Evolutionary conservation across 2,329 filamentous ascomycete genomes (phyloP).

Genomic region (Neurospora crassa): DNA sequence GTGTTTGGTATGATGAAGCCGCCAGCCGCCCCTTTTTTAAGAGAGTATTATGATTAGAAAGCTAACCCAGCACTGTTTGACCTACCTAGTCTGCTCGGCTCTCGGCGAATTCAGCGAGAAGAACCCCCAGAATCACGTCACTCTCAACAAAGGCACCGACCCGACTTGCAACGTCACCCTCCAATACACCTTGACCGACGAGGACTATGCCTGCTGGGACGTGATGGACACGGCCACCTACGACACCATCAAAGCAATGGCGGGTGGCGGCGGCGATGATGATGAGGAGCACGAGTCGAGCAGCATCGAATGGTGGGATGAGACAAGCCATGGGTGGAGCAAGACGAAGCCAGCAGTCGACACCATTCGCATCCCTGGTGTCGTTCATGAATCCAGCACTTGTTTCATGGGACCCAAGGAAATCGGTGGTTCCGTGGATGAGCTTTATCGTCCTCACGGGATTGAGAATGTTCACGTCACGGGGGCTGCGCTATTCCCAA

Average conservation of each 20-base stretch:
- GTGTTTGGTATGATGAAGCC: neutral
- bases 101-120: neutral
- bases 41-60: neutral
- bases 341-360: neutral
- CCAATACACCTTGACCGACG: neutral
- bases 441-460: neutral
- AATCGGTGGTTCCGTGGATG: neutral
- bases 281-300: neutral
- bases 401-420: neutral
- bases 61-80: neutral
- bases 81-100: neutral
- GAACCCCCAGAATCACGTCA: neutral
- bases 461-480: neutral
- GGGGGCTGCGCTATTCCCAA: neutral
- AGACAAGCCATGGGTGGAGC: neutral
- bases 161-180: neutral
- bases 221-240: neutral
- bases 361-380: neutral
- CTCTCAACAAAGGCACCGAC: neutral
- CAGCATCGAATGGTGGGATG: neutral
- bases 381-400: neutral
- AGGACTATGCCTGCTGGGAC: neutral
- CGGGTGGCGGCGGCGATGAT: neutral
- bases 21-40: neutral
- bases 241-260: neutral